Evolutionary conservation across 2,329 filamentous ascomycete genomes (phyloP).

Genomic region (Simplicillium aogashimaense): DNA sequence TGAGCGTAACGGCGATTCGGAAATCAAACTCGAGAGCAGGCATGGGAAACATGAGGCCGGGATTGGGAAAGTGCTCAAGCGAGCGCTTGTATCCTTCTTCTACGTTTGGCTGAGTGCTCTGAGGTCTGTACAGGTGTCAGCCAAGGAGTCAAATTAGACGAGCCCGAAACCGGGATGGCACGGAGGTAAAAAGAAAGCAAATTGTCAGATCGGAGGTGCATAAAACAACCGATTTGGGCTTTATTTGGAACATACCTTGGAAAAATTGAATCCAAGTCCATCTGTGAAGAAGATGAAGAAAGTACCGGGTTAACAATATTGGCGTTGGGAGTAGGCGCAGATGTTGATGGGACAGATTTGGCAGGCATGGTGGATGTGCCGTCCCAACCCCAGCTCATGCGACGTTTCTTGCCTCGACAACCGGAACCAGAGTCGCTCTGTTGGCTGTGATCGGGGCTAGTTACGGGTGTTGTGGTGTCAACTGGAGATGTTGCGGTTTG

Average conservation of each 20-base stretch:
- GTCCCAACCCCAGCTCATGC: conserved; percentile 6
- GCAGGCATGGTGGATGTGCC: conserved; percentile 1
- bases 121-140: conserved; percentile 1
- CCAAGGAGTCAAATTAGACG: neutral
- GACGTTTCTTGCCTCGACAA: no score
- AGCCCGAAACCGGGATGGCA: neutral
- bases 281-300: no score
- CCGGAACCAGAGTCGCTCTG: conserved; percentile 1
- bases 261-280: conserved; percentile 1
- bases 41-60: conserved; percentile 31
- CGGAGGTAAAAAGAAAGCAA: neutral
- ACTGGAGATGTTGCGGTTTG: conserved; percentile 4
- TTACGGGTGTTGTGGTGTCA: conserved; percentile 6
- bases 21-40: conserved; percentile 39
- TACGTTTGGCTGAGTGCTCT: conserved; percentile 16
- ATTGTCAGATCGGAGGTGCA: neutral
- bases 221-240: neutral
- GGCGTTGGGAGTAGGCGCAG: neutral
- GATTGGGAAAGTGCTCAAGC: conserved; percentile 29
- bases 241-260: neutral
- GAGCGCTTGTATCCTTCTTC: conserved; percentile 27
- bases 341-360: neutral
- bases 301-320: neutral
- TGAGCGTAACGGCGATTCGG: conserved; percentile 35
- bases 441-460: conserved; percentile 4